Evolutionary conservation across 805 yeast species (phyloP), one percentile per base, ranked within the genome.

Genomic region (Metschnikowia matae): DNA sequence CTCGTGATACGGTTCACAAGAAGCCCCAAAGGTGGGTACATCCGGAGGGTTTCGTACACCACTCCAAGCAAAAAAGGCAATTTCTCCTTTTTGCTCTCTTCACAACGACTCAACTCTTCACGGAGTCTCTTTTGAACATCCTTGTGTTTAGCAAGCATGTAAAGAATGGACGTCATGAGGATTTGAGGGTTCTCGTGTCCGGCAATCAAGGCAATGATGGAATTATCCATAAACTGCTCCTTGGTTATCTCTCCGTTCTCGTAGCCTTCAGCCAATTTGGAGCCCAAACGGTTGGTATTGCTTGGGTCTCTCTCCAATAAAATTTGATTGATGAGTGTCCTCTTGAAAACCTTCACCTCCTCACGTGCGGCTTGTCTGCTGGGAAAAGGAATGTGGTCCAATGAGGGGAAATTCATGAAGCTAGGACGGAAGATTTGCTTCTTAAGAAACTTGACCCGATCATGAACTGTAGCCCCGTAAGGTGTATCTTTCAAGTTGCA

Each of bases 171-270:
- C 0, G 78, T 70, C 52, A 81, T 56, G 10, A 81, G 62, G 21
- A 82, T 58, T 52, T 80, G 81, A 0, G 86, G 86, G 53, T 82
- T 82, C 55, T 82, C 86, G 61, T 82, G 86, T 0, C 85, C 86
- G 0, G 86, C 86, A 41, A 82, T 78, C 57, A 81, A 62, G 3
- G 80, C 66, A 15, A 82, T 81, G 7, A 80, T 75, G 15, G 79
- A 68, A 60, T 82, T 82, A 57, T 82, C 85, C 2, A 69, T 62
- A 48, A 80, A 70, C 54, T 81, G 84, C 44, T 73, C 69, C 46
- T 71, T 64, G 2, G 77, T 67, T 2, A 82, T 66, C 3, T 53
- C 47, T 0, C 71, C 75, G 6, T 54, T 53, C 5, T 70, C 61
- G 39, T 67, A 62, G 1, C 81, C 79, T 5, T 66, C 61, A 8